Conservation (phyloP, 31 red algal species). For the Asparagopsis taxiformis region DNA sequence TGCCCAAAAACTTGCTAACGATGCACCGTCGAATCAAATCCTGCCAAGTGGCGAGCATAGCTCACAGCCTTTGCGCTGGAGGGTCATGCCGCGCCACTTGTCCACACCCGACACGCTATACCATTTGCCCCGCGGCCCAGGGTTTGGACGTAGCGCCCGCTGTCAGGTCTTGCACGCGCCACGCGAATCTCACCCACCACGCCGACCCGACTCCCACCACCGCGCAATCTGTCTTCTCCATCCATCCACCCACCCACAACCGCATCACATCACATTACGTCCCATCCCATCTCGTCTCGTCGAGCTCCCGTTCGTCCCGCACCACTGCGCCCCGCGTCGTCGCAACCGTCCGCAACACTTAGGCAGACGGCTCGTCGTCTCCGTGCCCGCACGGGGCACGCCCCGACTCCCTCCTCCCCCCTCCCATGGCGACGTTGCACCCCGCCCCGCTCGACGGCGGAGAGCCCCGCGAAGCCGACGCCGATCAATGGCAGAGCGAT, state of each 20-base stretch:
- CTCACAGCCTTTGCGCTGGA: background rate
- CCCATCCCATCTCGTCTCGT: background rate
- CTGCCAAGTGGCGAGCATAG: background rate
- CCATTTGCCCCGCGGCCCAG: background rate
- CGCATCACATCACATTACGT: background rate
- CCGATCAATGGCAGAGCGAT: conserved; percentile 7
- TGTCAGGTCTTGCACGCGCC: conserved; percentile 1
- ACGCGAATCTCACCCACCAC: background rate
- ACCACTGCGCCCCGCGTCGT: too few species aligned
- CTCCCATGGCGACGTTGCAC: too few species aligned
- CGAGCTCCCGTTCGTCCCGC: too few species aligned
- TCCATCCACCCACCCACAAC: background rate
- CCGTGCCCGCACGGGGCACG: too few species aligned
- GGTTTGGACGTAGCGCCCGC: background rate
- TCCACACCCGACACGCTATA: background rate
- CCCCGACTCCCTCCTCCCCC: too few species aligned
- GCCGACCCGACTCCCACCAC: background rate
- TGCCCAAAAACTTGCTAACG: background rate
- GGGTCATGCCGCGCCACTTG: background rate
- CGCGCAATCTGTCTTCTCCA: background rate
- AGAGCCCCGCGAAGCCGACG: background rate
- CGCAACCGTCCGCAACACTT: too few species aligned
- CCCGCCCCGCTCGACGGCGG: background rate
- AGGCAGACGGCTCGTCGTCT: too few species aligned
- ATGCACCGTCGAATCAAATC: background rate